phyloP scores from a whole-genome alignment of 768 basidiomycete species.

The Agaricus blazei region DNA sequence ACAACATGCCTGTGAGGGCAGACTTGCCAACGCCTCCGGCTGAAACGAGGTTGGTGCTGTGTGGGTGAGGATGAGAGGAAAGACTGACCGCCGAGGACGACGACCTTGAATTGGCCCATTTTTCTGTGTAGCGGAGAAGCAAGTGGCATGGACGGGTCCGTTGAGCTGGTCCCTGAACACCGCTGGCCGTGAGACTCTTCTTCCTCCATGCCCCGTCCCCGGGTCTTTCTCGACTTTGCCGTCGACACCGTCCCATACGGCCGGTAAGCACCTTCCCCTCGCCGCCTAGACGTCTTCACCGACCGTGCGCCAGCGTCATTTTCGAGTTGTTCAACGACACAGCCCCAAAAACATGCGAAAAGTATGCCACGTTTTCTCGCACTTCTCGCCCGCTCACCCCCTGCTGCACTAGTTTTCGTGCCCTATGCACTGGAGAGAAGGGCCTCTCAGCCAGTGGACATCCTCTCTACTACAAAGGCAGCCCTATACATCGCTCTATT shows the following conservation, averaged over 20 bases:
- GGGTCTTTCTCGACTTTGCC: constrained; percentile 68
- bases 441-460: constrained; percentile 65
- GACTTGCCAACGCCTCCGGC: constrained; percentile 90
- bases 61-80: neutral
- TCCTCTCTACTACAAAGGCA: constrained; percentile 80
- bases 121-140: neutral
- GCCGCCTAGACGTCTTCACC: constrained; percentile 6
- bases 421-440: constrained; percentile 82
- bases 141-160: neutral
- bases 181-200: constrained; percentile 7
- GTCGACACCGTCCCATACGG: constrained; percentile 46
- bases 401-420: constrained; percentile 58
- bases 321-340: constrained; percentile 74
- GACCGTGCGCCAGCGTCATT: constrained; percentile 42
- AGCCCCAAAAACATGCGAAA: constrained; percentile 75
- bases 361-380: constrained; percentile 38
- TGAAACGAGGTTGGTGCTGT: constrained; percentile 20
- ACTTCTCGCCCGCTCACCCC: no score
- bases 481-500: constrained; percentile 75
- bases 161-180: neutral
- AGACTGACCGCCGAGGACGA: constrained; percentile 71
- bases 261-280: constrained; percentile 34
- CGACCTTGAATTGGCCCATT: constrained; percentile 73
- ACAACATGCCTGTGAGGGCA: constrained; percentile 55
- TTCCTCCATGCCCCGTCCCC: constrained; percentile 43